Evolutionary conservation across 805 yeast species (phyloP).

Genomic region (Candida dajiaensis): DNA sequence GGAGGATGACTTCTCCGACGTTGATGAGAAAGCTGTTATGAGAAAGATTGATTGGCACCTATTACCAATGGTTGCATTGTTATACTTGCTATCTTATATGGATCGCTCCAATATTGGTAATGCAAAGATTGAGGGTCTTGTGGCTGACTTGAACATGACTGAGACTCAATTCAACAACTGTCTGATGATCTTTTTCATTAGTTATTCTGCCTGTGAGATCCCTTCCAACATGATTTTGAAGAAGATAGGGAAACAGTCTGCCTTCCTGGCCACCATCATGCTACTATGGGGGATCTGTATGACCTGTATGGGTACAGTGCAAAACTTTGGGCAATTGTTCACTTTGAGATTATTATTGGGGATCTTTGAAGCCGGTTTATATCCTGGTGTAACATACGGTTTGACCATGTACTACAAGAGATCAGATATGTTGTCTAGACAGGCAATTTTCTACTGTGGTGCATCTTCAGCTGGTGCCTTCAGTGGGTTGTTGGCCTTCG

Average conservation of each 20-base stretch:
- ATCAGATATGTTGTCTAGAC: constrained; percentile 32
- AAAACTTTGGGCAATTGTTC: constrained; percentile 16
- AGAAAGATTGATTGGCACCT: constrained; percentile 34
- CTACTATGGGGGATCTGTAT: constrained; percentile 35
- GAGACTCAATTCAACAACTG: constrained; percentile 33
- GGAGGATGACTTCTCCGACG: constrained; percentile 8
- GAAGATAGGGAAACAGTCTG: constrained; percentile 31
- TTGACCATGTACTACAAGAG: constrained; percentile 35
- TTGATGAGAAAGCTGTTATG: constrained; percentile 24
- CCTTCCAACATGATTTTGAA: constrained; percentile 26
- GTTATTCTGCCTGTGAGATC: constrained; percentile 32
- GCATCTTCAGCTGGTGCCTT: constrained; percentile 40
- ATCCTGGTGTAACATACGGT: constrained; percentile 35
- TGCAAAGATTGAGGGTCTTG: constrained; percentile 45
- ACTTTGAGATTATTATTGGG: constrained; percentile 42
- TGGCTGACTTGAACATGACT: constrained; percentile 29
- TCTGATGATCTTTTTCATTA: constrained; percentile 38
- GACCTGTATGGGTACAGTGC: constrained; percentile 42
- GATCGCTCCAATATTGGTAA: constrained; percentile 54
- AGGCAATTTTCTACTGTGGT: constrained; percentile 33
- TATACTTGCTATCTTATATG: constrained; percentile 39
- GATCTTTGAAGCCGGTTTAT: constrained; percentile 36
- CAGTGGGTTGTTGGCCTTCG: constrained; percentile 38
- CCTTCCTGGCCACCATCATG: constrained; percentile 42
- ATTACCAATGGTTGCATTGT: constrained; percentile 33